A percentile compares a stretch with the other conserved stretches of the same genome.
Evolutionary conservation across 176 grass and related monocot genomes (phyloP).

Genomic region (Musa beccarii): DNA sequence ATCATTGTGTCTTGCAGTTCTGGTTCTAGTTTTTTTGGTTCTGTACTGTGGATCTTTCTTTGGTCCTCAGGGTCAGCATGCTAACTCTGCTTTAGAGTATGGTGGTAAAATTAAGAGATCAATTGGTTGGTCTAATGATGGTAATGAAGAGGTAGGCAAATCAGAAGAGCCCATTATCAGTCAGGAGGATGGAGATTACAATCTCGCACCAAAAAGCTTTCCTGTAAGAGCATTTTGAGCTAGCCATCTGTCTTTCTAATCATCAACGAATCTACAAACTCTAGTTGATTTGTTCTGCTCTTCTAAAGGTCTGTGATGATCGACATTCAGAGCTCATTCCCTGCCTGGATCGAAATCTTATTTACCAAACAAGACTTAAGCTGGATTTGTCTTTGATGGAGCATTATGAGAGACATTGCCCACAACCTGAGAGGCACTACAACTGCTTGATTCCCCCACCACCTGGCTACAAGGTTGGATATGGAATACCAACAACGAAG

Average conservation of each 20-base stretch:
- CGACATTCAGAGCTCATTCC: conserved; percentile 3
- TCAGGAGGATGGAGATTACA: conserved; percentile 37
- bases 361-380: conserved; percentile 7
- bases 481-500: not conserved
- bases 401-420: conserved; percentile 8
- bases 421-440: conserved; percentile 1
- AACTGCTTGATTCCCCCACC: conserved; percentile 10
- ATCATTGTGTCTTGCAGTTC: conserved; percentile 42
- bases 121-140: conserved; percentile 61
- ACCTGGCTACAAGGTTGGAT: not conserved
- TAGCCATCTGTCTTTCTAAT: not conserved
- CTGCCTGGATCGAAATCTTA: not conserved
- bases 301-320: conserved; percentile 6
- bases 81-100: conserved; percentile 50
- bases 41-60: conserved; percentile 58
- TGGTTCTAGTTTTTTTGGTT: conserved; percentile 73
- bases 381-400: conserved; percentile 2
- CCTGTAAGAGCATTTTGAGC: conserved; percentile 36
- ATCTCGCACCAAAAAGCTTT: conserved; percentile 58
- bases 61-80: conserved; percentile 37
- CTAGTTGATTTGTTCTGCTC: not conserved
- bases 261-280: not conserved
- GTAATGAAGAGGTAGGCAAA: conserved; percentile 32
- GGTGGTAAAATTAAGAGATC: conserved; percentile 70
- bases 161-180: conserved; percentile 67